A percentile compares a stretch with the other conserved stretches of the same genome.
phyloP scores from a whole-genome alignment of 495 filamentous ascomycete species.

The Penicillium malachiteum region DNA sequence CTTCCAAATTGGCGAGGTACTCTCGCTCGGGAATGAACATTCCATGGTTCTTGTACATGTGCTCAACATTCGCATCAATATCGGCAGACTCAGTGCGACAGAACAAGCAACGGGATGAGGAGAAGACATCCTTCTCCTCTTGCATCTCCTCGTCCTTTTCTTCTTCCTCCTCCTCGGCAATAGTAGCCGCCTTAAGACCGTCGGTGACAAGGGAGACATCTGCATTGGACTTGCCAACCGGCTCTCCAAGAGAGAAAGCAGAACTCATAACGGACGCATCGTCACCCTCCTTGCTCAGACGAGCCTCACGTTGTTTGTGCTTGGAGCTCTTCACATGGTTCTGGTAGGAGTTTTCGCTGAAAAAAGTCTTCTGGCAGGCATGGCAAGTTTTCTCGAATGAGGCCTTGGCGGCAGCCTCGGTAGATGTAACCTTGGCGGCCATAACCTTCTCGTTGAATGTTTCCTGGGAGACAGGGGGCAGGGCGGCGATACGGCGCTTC shows the following conservation, averaged over 20 bases:
- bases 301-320: conserved; percentile 69
- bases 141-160: conserved; percentile 31
- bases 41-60: conserved; percentile 91
- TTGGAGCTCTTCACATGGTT: conserved; percentile 93
- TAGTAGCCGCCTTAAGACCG: conserved; percentile 67
- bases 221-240: conserved; percentile 56
- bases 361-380: conserved; percentile 88
- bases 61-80: conserved; percentile 68
- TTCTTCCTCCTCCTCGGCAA: conserved; percentile 61
- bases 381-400: conserved; percentile 82
- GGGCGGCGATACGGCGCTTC: conserved; percentile 87
- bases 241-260: conserved; percentile 85
- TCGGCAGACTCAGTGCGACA: conserved; percentile 79
- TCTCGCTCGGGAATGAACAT: conserved; percentile 91
- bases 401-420: conserved; percentile 81
- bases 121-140: conserved; percentile 29
- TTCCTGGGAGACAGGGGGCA: conserved; percentile 90
- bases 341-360: conserved; percentile 89
- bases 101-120: conserved; percentile 78
- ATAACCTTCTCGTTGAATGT: conserved; percentile 95
- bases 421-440: conserved; percentile 81
- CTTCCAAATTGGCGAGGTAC: conserved; percentile 78
- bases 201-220: conserved; percentile 82
- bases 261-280: conserved; percentile 89
- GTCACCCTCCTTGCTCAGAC: conserved; percentile 39